Evolutionary conservation across 371 early-diverging fungal species (phyloP).

Genomic region (Batkoa obscura): DNA sequence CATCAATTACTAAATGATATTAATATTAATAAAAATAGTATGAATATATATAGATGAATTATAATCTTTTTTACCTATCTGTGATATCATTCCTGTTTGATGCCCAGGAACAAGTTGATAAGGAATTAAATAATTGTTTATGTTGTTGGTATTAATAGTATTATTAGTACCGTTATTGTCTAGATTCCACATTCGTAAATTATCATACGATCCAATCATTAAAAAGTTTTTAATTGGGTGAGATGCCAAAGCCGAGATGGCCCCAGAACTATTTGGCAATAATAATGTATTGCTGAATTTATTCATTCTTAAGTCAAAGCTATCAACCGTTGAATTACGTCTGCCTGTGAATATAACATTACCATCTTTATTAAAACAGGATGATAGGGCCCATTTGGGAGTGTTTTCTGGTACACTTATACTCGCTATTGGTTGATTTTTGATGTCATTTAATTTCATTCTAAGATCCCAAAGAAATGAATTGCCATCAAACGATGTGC

Average conservation of each 20-base stretch:
- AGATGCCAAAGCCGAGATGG: slow-evolving; percentile 54
- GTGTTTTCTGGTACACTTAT: slow-evolving; percentile 38
- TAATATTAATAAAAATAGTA: neutral
- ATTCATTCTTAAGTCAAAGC: slow-evolving; percentile 57
- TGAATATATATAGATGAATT: too few relatives aligned
- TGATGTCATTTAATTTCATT: neutral
- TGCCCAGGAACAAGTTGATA: slow-evolving; percentile 84
- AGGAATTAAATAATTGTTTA: slow-evolving; percentile 37
- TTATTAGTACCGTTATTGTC: neutral
- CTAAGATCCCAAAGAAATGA: slow-evolving; percentile 67
- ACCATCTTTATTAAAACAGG: slow-evolving; percentile 75
- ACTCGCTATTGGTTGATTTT: slow-evolving; percentile 20
- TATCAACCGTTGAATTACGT: slow-evolving; percentile 75
- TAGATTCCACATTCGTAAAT: slow-evolving; percentile 76
- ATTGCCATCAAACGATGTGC: slow-evolving; percentile 72
- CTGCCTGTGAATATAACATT: slow-evolving; percentile 48
- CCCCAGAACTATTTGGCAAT: slow-evolving; percentile 81
- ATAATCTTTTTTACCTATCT: slow-evolving; percentile 24
- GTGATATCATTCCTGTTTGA: slow-evolving; percentile 70
- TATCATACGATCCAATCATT: slow-evolving; percentile 66
- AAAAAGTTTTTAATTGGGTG: slow-evolving; percentile 4
- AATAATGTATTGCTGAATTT: slow-evolving; percentile 42
- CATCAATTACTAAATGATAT: slow-evolving; percentile 32
- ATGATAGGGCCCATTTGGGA: slow-evolving; percentile 80
- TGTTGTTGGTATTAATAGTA: slow-evolving; percentile 11